Evolutionary conservation across 306 rosid species (phyloP).

Genomic region (Luffa acutangula): DNA sequence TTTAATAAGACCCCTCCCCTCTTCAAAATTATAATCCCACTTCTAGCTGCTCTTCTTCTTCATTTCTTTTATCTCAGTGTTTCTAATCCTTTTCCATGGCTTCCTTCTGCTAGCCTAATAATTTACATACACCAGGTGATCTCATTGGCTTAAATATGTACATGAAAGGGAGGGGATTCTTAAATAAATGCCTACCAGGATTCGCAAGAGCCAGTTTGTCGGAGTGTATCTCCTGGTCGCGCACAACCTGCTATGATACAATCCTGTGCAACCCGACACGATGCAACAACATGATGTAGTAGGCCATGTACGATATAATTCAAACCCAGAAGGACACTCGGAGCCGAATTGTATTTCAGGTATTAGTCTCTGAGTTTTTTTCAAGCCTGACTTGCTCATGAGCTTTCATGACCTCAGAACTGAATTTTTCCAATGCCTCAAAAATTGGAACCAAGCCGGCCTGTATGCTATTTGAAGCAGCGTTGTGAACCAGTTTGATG

Average conservation of each 20-base stretch:
- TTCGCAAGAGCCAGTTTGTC: background rate
- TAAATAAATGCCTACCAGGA: background rate
- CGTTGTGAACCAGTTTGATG: conserved; percentile 48
- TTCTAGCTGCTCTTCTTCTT: background rate
- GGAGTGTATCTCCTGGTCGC: background rate
- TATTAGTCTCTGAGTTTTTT: background rate
- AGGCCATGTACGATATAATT: background rate
- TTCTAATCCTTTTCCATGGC: background rate
- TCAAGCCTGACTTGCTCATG: conserved; percentile 61
- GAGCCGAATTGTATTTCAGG: background rate
- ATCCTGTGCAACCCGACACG: background rate
- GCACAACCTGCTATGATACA: background rate
- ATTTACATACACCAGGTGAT: background rate
- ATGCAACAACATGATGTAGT: background rate
- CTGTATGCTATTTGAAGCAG: conserved; percentile 71
- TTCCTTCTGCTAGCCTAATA: background rate
- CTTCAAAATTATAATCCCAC: background rate
- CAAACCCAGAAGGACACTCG: background rate
- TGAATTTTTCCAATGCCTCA: conserved; percentile 67
- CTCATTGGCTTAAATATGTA: background rate
- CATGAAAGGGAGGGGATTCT: background rate
- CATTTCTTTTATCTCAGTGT: background rate
- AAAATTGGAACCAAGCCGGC: conserved; percentile 86
- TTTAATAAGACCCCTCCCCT: background rate
- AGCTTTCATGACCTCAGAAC: conserved; percentile 70